phyloP scores from a whole-genome alignment of 2,329 filamentous ascomycete species.

The Allantophomopsis lycopodina region DNA sequence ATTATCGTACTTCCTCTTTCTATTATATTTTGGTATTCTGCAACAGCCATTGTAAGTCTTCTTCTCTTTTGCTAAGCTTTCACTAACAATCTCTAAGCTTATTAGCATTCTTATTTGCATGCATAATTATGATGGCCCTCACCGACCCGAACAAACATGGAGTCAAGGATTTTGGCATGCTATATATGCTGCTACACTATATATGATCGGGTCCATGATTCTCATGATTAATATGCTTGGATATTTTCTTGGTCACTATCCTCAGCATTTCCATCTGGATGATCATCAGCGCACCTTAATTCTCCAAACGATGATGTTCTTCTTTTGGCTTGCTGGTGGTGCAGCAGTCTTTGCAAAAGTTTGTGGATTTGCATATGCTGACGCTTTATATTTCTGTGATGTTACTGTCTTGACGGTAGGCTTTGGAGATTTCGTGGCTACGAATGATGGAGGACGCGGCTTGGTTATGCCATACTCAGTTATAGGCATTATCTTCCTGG shows the following conservation, averaged over 20 bases:
- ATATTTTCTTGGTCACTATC: slow-evolving; percentile 55
- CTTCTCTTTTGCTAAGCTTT: slow-evolving; percentile 17
- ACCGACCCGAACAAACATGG: slow-evolving; percentile 34
- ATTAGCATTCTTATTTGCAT: slow-evolving; percentile 43
- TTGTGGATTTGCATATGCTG: slow-evolving; percentile 42
- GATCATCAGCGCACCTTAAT: slow-evolving; percentile 57
- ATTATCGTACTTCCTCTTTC: slow-evolving; percentile 53
- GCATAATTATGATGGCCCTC: slow-evolving; percentile 33
- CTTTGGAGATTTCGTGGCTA: slow-evolving; percentile 46
- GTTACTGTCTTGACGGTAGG: slow-evolving; percentile 47
- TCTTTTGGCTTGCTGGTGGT: slow-evolving; percentile 54
- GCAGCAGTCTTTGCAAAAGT: slow-evolving; percentile 45
- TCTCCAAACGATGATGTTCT: slow-evolving; percentile 57
- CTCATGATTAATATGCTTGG: slow-evolving; percentile 59
- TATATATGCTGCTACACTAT: slow-evolving; percentile 47
- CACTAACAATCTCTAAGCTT: slow-evolving; percentile 24
- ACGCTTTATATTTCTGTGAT: slow-evolving; percentile 48
- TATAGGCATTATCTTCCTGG: slow-evolving; percentile 54
- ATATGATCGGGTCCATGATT: slow-evolving; percentile 45
- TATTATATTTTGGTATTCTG: slow-evolving; percentile 52
- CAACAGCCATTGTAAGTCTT: slow-evolving; percentile 40
- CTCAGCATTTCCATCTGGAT: slow-evolving; percentile 50
- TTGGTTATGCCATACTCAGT: slow-evolving; percentile 55
- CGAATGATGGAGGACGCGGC: slow-evolving; percentile 36
- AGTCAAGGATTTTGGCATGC: slow-evolving; percentile 61